Percentiles rank a stretch among this genome's conserved stretches.
phyloP scores from a whole-genome alignment of 1,139 yeast genomes.

The Hansenula sp. region DNA sequence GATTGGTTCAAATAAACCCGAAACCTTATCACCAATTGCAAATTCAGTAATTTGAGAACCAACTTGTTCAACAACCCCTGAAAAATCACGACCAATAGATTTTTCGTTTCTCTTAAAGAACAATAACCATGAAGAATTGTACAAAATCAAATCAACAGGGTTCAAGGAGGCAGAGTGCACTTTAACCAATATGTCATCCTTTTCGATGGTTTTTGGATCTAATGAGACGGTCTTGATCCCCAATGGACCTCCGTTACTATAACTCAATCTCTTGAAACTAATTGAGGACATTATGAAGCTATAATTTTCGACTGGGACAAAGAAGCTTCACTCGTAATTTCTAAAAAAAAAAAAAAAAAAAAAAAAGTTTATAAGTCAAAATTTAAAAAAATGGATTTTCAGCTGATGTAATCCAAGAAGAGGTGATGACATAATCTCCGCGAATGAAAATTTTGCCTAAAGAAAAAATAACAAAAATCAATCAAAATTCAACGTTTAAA shows the following conservation, averaged over 20 bases:
- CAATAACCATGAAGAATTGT: background rate
- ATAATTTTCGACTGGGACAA: background rate
- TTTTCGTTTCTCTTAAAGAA: background rate
- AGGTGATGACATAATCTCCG: too few relatives aligned
- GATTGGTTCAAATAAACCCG: conserved; percentile 32
- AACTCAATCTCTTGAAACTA: background rate
- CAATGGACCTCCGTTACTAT: background rate
- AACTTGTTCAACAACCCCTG: conserved; percentile 66
- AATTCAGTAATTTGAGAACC: conserved; percentile 54
- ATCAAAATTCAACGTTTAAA: background rate
- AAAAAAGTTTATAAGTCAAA: too few relatives aligned
- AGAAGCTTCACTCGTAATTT: too few relatives aligned
- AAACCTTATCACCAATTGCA: conserved; percentile 57
- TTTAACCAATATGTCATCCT: conserved; percentile 33
- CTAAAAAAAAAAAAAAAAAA: too few relatives aligned
- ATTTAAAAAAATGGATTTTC: too few relatives aligned
- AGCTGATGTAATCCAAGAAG: background rate
- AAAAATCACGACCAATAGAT: conserved; percentile 62
- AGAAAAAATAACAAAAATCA: background rate
- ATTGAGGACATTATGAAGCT: background rate
- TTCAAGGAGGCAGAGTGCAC: conserved; percentile 56
- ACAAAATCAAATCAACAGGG: conserved; percentile 54
- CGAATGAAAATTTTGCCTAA: background rate
- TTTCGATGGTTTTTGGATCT: too few relatives aligned
- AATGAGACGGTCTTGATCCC: background rate